phyloP scores from a whole-genome alignment of 345 rosid species.

The Moricandia moricandioides region DNA sequence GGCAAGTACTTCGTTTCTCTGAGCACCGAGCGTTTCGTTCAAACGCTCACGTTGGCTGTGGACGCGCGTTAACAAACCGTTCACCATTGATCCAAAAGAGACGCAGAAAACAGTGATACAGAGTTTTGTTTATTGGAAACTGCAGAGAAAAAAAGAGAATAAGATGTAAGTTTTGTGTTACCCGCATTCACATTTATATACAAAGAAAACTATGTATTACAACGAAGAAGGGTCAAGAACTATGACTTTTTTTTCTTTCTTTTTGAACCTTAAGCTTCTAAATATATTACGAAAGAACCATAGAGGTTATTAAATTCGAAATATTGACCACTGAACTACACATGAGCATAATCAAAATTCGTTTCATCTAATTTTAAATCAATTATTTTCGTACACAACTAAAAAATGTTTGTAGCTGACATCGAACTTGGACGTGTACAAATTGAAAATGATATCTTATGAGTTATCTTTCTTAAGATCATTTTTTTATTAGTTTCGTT shows the following conservation, averaged over 20 bases:
- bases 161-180: conserved; percentile 8
- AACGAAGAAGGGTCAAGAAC: background rate
- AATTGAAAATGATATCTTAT: conserved; percentile 4
- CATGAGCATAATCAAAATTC: background rate
- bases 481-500: conserved; percentile 8
- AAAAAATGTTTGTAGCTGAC: conserved; percentile 2
- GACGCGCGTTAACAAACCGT: conserved; percentile 58
- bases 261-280: background rate
- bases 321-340: background rate
- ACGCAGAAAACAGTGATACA: background rate
- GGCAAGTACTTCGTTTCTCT: conserved; percentile 66
- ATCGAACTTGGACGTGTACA: conserved; percentile 11
- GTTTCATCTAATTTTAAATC: background rate
- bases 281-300: conserved; percentile 9
- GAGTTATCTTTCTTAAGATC: conserved; percentile 28
- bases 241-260: background rate
- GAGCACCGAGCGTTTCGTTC: conserved; percentile 62
- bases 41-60: conserved; percentile 76
- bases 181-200: conserved; percentile 20
- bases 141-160: conserved; percentile 7
- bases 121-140: background rate
- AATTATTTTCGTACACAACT: background rate
- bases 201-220: background rate
- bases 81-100: conserved; percentile 41
- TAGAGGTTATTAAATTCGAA: conserved; percentile 9